These are phyloP conservation scores for Ustulina deusta DNA, from an alignment of 2,329 filamentous ascomycete genomes.

Conservation along the genomic window DNA sequence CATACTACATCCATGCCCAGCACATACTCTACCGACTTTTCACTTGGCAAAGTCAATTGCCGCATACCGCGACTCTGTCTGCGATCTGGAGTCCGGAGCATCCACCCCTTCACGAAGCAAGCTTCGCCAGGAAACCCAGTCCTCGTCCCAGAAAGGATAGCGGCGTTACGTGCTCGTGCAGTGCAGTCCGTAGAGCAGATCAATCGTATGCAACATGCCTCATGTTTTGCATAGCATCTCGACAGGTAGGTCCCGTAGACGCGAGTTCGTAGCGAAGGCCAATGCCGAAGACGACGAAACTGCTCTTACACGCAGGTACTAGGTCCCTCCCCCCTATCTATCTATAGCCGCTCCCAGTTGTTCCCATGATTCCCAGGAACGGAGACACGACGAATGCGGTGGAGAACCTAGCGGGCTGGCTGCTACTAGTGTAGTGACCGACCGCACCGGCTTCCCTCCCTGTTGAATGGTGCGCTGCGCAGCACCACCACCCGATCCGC, in stretches of 20 bases:
- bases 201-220: conserved; percentile 28
- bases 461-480: conserved; percentile 35
- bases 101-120: conserved; percentile 29
- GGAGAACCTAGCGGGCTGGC: conserved; percentile 34
- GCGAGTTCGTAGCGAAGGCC: conserved; percentile 26
- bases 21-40: conserved; percentile 9
- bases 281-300: conserved; percentile 27
- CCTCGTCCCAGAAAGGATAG: conserved; percentile 19
- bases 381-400: conserved; percentile 31
- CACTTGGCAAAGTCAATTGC: conserved; percentile 27
- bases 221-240: conserved; percentile 29
- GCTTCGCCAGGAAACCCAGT: conserved; percentile 27
- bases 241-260: conserved; percentile 21
- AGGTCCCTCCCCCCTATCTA: conserved; percentile 24
- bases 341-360: conserved; percentile 23
- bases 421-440: conserved; percentile 35
- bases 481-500: conserved; percentile 46
- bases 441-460: conserved; percentile 27
- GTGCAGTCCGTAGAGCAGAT: conserved; percentile 31
- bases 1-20: conserved; percentile 30
- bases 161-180: conserved; percentile 21
- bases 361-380: conserved; percentile 24
- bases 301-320: conserved; percentile 5
- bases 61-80: conserved; percentile 28
- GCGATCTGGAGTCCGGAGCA: conserved; percentile 24